Percentiles rank a stretch among this genome's conserved stretches.
These are phyloP conservation scores for Penicillium occitanis DNA, from an alignment of 2,329 filamentous ascomycete species.

Conservation along the genomic window DNA sequence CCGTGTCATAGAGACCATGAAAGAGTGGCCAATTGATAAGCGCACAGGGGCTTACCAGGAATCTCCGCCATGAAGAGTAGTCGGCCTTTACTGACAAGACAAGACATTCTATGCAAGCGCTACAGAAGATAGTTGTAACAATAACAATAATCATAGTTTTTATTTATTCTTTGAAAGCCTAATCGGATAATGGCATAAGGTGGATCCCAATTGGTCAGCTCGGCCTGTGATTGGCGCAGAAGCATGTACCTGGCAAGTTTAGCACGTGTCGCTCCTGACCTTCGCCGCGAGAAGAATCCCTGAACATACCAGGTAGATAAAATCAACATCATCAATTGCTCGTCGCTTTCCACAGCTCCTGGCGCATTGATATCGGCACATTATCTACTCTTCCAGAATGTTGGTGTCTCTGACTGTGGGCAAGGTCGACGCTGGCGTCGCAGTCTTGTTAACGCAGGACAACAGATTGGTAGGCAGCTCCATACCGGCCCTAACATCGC, in stretches of 20 bases:
- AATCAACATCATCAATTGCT: background rate
- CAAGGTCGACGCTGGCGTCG: conserved; percentile 98
- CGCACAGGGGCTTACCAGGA: background rate
- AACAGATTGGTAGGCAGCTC: conserved; percentile 76
- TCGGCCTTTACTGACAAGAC: no score
- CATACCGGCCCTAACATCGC: conserved; percentile 19
- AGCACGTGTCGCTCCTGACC: conserved; percentile 14
- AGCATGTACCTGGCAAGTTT: conserved; percentile 10
- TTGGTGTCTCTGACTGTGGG: conserved; percentile 96
- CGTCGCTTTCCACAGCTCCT: background rate
- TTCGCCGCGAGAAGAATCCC: conserved; percentile 2
- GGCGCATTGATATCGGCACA: background rate
- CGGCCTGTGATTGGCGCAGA: background rate
- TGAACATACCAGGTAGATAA: background rate
- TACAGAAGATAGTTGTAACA: background rate
- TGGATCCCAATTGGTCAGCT: background rate
- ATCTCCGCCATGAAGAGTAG: background rate
- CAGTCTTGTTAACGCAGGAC: conserved; percentile 92
- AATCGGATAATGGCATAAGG: background rate
- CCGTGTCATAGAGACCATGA: conserved; percentile 6
- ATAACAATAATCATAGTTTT: background rate
- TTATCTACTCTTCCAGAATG: conserved; percentile 57
- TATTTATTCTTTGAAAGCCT: background rate
- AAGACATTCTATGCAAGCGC: background rate
- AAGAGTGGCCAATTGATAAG: conserved; percentile 2